Base-by-base conservation (phyloP, 495 filamentous ascomycete genomes). In the Neurospora discreta region DNA sequence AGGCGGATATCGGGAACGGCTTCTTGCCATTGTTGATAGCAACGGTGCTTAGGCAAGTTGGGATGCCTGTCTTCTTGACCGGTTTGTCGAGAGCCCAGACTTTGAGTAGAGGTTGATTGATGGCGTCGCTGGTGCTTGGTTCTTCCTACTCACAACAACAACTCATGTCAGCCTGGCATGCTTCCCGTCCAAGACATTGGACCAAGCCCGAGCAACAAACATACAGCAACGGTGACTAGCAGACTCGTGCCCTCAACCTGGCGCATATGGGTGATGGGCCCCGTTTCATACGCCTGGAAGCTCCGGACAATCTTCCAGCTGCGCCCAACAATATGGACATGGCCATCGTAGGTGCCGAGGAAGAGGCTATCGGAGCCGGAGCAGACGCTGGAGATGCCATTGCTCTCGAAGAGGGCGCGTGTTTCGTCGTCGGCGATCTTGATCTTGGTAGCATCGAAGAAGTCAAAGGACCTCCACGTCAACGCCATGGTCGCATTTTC, bases 381-480 rank as follows among this genome's bases (percentile, higher is more conserved):
- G 77, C 92, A 92, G 20, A 97, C 85, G 75, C 79, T 81, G 60
- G 84, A 79, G 70, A 85, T 82, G 68, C 85, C 85, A 78, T 86
- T 81, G 74, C 80, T 81, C 71, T 83, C 80, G 78, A 84, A 80
- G 81, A 83, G 78, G 73, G 81, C 74, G 71, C 83, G 82, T 70
- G 82, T 85, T 69, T 85, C 85, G 68, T 92, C 91, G 80, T 94
- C 91, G 70, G 91, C 85, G 72, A 92, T 86, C 80, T 91, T 90
- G 81, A 98, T 90, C 75, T 90, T 89, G 73, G 90, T 88, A 79
- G 97, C 93, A 80, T 97, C 94, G 86, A 99, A 97, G 89, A 99
- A 98, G 87, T 95, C 94, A 85, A 99, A 98, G 70, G 92, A 89
- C 92, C 97, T 97, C 95, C 96, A 98, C 94, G 76, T 79, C 73